Conservation (phyloP, 768 basidiomycete species). For the Porphyrellus cyaneotinctus region DNA sequence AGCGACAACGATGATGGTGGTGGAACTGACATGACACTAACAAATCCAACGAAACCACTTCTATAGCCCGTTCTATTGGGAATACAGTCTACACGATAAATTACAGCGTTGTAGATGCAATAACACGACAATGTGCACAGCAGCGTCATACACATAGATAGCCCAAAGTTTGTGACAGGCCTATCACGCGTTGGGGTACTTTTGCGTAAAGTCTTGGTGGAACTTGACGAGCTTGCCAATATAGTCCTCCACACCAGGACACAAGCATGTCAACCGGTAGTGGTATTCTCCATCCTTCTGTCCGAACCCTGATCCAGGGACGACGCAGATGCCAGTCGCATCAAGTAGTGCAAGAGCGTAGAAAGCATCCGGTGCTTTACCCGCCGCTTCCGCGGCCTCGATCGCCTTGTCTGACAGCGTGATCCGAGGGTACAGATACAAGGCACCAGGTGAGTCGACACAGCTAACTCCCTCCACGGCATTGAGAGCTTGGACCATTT, state of each 20-base stretch:
- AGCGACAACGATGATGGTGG: conserved; percentile 32
- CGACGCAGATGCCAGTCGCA: conserved; percentile 88
- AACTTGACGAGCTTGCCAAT: conserved; percentile 78
- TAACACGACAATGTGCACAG: conserved; percentile 1
- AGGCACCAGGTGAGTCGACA: conserved; percentile 83
- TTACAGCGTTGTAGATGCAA: conserved; percentile 1
- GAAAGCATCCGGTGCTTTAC: conserved; percentile 83
- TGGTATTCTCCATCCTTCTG: conserved; percentile 90
- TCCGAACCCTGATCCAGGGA: conserved; percentile 93
- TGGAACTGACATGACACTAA: conserved; percentile 13
- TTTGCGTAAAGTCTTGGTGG: conserved; percentile 57
- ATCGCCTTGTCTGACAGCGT: conserved; percentile 68
- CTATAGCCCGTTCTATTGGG: neutral
- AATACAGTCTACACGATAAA: neutral
- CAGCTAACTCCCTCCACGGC: conserved; percentile 84
- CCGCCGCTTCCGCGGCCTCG: conserved; percentile 63
- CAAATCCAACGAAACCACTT: neutral
- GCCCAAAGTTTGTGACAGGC: neutral
- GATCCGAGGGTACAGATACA: conserved; percentile 91
- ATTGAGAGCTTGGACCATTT: conserved; percentile 80
- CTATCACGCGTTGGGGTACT: conserved; percentile 35
- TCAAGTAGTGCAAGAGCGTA: conserved; percentile 85
- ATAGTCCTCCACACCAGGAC: conserved; percentile 92
- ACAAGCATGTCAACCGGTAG: conserved; percentile 89
- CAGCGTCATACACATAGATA: neutral